Evolutionary conservation across 2,329 filamentous ascomycete species (phyloP).

Genomic region (Botrytis sinoallii): DNA sequence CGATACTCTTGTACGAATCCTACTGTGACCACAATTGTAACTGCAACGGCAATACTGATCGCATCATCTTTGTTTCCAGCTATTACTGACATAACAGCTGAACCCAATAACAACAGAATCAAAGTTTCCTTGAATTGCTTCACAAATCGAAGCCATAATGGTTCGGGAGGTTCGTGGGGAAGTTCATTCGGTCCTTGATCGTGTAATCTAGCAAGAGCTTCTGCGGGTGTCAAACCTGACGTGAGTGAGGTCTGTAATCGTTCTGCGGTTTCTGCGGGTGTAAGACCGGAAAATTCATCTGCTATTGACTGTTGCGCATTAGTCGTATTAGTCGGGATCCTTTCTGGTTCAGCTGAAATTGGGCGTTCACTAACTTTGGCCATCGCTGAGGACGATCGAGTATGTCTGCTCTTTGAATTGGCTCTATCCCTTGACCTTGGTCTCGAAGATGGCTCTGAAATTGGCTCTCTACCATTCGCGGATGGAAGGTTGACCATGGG

Average conservation of each 20-base stretch:
- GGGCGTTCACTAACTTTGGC: conserved; percentile 33
- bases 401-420: conserved; percentile 33
- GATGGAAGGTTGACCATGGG: conserved; percentile 35
- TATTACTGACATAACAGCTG: conserved; percentile 81
- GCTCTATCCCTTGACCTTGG: conserved; percentile 29
- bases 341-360: conserved; percentile 20
- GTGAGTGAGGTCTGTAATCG: conserved; percentile 78
- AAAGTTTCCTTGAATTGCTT: conserved; percentile 97
- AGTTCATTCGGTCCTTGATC: conserved; percentile 91
- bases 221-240: conserved; percentile 74
- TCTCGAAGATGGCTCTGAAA: conserved; percentile 31
- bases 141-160: conserved; percentile 89
- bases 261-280: conserved; percentile 73
- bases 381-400: conserved; percentile 35
- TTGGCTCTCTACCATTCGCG: conserved; percentile 23
- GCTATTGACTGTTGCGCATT: conserved; percentile 41
- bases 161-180: conserved; percentile 88
- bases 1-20: conserved; percentile 97
- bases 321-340: conserved; percentile 17
- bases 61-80: conserved; percentile 95
- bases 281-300: conserved; percentile 64
- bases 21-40: conserved; percentile 94
- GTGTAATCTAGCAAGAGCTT: conserved; percentile 75
- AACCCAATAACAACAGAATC: conserved; percentile 86
- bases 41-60: conserved; percentile 89